phyloP scores from a whole-genome alignment of 2,329 filamentous ascomycete genomes.

The Colletotrichum destructivum region DNA sequence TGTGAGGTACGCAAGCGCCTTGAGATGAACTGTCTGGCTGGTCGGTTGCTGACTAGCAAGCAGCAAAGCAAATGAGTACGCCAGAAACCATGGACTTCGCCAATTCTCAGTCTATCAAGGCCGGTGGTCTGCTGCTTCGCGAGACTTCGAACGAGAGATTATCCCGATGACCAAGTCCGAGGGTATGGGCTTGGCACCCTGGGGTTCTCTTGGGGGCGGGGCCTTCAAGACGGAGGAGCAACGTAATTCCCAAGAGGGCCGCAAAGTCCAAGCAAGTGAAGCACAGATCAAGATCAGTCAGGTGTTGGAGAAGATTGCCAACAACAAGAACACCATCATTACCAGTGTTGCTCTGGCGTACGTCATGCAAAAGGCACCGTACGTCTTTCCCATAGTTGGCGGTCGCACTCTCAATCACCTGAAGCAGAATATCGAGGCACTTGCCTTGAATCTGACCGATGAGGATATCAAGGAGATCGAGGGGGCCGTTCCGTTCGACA shows the following conservation, averaged over 20 bases:
- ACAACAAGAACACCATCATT: conserved; percentile 58
- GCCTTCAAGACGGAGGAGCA: conserved; percentile 53
- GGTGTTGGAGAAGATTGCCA: conserved; percentile 65
- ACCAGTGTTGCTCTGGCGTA: conserved; percentile 77
- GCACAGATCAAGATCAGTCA: conserved; percentile 66
- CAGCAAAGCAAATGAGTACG: conserved; percentile 77
- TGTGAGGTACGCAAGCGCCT: conserved; percentile 58
- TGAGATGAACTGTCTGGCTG: not conserved
- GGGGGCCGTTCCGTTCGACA: conserved; percentile 71
- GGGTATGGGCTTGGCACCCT: conserved; percentile 73
- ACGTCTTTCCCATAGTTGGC: conserved; percentile 82
- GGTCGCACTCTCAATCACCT: conserved; percentile 79
- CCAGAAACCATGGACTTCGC: conserved; percentile 77
- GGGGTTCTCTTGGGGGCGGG: conserved; percentile 65
- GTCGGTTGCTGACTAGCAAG: not conserved
- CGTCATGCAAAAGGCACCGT: conserved; percentile 78
- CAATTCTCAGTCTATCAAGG: conserved; percentile 81
- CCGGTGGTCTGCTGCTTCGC: conserved; percentile 71
- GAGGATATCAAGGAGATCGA: conserved; percentile 80
- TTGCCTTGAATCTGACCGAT: conserved; percentile 70
- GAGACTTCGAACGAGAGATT: conserved; percentile 80
- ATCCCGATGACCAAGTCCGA: conserved; percentile 75
- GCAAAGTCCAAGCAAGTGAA: conserved; percentile 59
- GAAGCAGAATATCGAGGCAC: conserved; percentile 77
- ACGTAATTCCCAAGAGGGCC: conserved; percentile 53